phyloP scores from a whole-genome alignment of 805 yeast genomes.

The Cyberlindnera meyerae region DNA sequence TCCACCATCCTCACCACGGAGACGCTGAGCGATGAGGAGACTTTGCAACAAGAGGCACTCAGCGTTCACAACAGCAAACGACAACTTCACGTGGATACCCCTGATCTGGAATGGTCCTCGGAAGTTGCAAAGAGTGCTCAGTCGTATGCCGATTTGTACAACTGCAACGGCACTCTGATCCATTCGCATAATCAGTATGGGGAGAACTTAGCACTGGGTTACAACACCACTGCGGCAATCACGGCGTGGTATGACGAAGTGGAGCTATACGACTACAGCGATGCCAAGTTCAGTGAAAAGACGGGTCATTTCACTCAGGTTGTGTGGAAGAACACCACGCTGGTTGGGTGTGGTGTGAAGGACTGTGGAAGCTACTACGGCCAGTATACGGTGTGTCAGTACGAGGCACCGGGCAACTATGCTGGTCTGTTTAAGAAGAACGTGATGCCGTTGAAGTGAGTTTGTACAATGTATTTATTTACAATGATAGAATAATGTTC shows the following conservation, averaged over 20 bases:
- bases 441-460: constrained; percentile 28
- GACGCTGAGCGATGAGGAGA: constrained; percentile 6
- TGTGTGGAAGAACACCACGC: constrained; percentile 60
- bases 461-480: too few species aligned
- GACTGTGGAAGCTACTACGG: constrained; percentile 48
- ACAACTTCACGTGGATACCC: constrained; percentile 43
- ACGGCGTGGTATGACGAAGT: constrained; percentile 76
- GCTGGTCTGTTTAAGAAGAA: constrained; percentile 36
- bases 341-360: constrained; percentile 67
- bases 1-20: constrained; percentile 14
- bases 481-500: too few species aligned
- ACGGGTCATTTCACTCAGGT: constrained; percentile 83
- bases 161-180: constrained; percentile 49
- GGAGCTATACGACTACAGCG: constrained; percentile 43
- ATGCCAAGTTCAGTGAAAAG: constrained; percentile 38
- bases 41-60: constrained; percentile 10
- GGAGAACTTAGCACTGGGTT: constrained; percentile 81
- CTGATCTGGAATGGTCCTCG: constrained; percentile 50
- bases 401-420: constrained; percentile 62
- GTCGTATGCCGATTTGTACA: constrained; percentile 48
- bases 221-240: constrained; percentile 50
- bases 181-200: constrained; percentile 71
- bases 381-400: constrained; percentile 64
- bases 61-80: constrained; percentile 53
- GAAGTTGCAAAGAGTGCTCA: constrained; percentile 51